These are phyloP conservation scores for Actinomortierella wolfii DNA, from an alignment of 371 early-diverging fungal species.

Conservation along the genomic window DNA sequence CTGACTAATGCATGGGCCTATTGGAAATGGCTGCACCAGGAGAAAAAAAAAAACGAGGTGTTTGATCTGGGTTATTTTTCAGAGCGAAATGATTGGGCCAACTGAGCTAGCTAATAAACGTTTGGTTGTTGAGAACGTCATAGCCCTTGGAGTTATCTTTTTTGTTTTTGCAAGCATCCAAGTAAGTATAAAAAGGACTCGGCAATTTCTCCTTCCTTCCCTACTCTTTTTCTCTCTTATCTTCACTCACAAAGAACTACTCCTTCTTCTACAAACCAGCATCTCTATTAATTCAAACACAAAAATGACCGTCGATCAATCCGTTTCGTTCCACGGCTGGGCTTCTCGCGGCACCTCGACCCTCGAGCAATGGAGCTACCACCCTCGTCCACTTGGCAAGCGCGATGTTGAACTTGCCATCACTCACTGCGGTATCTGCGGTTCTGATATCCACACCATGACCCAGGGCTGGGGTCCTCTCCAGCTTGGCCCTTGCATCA, in stretches of 20 bases:
- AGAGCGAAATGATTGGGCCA: no score
- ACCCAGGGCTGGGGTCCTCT: conserved; percentile 60
- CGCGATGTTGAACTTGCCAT: conserved; percentile 58
- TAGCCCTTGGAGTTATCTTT: neutral
- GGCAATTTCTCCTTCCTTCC: neutral
- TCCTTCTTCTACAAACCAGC: neutral
- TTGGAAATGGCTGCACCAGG: no score
- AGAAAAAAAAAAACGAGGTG: no score
- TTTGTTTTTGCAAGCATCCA: no score
- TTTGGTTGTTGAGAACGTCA: no score
- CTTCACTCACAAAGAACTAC: neutral
- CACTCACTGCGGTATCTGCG: conserved; percentile 68
- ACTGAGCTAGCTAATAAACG: no score
- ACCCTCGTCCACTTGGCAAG: conserved; percentile 46
- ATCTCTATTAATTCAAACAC: no score
- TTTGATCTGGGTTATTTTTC: no score
- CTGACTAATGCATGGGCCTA: no score
- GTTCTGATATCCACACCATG: conserved; percentile 67
- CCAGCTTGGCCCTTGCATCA: conserved; percentile 61
- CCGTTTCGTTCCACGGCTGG: conserved; percentile 31
- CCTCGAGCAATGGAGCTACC: conserved; percentile 50
- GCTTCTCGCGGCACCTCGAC: conserved; percentile 24
- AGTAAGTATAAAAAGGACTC: neutral
- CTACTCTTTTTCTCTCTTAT: neutral
- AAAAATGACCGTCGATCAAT: conserved; percentile 18